Percentiles rank a stretch among this genome's conserved stretches.
Evolutionary conservation across 768 basidiomycete species (phyloP).

Genomic region (Thelephora aurantiotincta): DNA sequence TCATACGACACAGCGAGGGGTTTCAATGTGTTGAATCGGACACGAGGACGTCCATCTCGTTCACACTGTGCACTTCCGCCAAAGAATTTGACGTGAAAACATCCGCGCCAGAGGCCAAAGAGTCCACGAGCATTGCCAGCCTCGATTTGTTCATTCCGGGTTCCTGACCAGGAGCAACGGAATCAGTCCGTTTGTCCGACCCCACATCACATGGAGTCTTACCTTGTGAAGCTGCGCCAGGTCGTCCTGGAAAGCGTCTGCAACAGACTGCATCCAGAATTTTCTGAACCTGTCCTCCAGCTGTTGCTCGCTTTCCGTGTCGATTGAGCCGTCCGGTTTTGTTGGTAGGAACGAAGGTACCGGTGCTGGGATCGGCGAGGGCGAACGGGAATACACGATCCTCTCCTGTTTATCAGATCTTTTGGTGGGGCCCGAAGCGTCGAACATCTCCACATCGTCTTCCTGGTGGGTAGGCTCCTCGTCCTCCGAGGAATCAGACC

Average conservation of each 20-base stretch:
- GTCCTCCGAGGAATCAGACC: slow-evolving; percentile 4
- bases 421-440: slow-evolving; percentile 1
- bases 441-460: background rate
- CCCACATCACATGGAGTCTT: slow-evolving; percentile 7
- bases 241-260: slow-evolving; percentile 73
- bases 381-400: slow-evolving; percentile 11
- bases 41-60: slow-evolving; percentile 63
- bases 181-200: slow-evolving; percentile 13
- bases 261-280: slow-evolving; percentile 80
- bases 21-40: too few relatives aligned
- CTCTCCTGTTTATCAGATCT: background rate
- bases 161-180: slow-evolving; percentile 25
- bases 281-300: slow-evolving; percentile 60
- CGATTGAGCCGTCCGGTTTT: slow-evolving; percentile 11
- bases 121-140: slow-evolving; percentile 66
- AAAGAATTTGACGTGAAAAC: slow-evolving; percentile 37
- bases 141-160: slow-evolving; percentile 56
- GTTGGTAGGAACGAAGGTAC: slow-evolving; percentile 47
- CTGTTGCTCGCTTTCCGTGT: slow-evolving; percentile 29
- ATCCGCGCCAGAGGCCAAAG: slow-evolving; percentile 66
- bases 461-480: slow-evolving; percentile 2
- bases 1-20: too few relatives aligned
- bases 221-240: slow-evolving; percentile 78
- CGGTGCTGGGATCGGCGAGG: slow-evolving; percentile 17
- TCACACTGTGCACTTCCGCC: slow-evolving; percentile 20